Conservation (phyloP, 2,329 filamentous ascomycete genomes). For the Fusarium sacchari region DNA sequence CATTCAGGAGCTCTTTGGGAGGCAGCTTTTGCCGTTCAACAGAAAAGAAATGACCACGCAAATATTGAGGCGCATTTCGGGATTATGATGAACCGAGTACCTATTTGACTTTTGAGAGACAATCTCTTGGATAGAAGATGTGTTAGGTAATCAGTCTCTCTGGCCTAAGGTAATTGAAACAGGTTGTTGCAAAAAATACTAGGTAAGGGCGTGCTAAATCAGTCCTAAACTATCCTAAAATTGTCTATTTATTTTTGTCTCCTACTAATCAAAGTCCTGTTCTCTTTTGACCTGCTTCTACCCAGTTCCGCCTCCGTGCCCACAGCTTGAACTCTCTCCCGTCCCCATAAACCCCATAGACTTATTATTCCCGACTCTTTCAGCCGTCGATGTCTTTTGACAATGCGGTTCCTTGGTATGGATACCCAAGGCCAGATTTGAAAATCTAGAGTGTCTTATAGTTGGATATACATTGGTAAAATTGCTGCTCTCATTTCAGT, state of each 20-base stretch:
- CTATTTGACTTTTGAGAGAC: not conserved
- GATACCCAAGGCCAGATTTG: not conserved
- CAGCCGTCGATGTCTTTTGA: not conserved
- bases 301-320: not conserved
- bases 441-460: not conserved
- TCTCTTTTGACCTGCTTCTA: constrained; percentile 17
- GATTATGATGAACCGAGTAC: not conserved
- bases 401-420: not conserved
- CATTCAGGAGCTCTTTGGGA: not conserved
- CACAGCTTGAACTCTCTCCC: not conserved
- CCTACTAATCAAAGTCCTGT: not conserved
- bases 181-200: not conserved
- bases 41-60: not conserved
- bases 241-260: not conserved
- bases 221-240: not conserved
- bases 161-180: not conserved
- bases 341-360: not conserved
- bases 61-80: constrained; percentile 14
- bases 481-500: not conserved
- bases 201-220: not conserved
- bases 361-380: not conserved
- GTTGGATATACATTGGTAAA: not conserved
- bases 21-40: not conserved
- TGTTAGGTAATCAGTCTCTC: constrained; percentile 2
- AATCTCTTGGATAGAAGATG: not conserved